Percentiles rank a stretch among this genome's conserved stretches.
Conservation (phyloP, 306 rosid genomes). For the Acmispon strigosus region DNA sequence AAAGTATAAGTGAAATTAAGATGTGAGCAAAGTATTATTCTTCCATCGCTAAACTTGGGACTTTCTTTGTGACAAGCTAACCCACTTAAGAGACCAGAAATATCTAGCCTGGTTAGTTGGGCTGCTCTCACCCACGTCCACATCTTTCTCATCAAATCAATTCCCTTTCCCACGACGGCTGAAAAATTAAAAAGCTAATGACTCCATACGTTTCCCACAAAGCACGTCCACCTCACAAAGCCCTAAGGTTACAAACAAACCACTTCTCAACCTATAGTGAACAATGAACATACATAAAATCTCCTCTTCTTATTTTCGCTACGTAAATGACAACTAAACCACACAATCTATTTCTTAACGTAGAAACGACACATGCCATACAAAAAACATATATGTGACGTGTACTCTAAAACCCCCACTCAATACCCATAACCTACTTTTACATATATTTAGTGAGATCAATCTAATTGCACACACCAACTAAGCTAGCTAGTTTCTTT, state of each 20-base stretch:
- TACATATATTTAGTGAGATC: background rate
- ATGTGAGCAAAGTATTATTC: too few species aligned
- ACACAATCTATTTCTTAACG: slow-evolving; percentile 42
- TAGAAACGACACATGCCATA: slow-evolving; percentile 46
- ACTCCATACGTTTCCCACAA: background rate
- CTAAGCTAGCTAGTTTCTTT: background rate
- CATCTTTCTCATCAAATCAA: slow-evolving; percentile 17
- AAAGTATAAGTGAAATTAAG: too few species aligned
- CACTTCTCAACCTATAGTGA: too few species aligned
- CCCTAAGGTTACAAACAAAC: slow-evolving; percentile 19
- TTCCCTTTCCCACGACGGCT: background rate
- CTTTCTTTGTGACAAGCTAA: too few species aligned
- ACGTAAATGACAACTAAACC: slow-evolving; percentile 34
- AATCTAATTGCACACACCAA: background rate
- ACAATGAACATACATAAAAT: slow-evolving; percentile 1
- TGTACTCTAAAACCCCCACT: slow-evolving; percentile 41
- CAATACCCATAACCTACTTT: slow-evolving; percentile 4
- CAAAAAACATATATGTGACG: slow-evolving; percentile 30
- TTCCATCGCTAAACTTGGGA: background rate
- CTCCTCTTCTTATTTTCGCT: background rate
- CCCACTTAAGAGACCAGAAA: background rate
- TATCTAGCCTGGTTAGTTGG: slow-evolving; percentile 1
- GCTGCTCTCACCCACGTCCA: slow-evolving; percentile 12
- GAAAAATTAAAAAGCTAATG: background rate
- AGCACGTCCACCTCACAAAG: background rate